Conservation (phyloP, 73 alveolate species). For the Paramecium pentaurelia region DNA sequence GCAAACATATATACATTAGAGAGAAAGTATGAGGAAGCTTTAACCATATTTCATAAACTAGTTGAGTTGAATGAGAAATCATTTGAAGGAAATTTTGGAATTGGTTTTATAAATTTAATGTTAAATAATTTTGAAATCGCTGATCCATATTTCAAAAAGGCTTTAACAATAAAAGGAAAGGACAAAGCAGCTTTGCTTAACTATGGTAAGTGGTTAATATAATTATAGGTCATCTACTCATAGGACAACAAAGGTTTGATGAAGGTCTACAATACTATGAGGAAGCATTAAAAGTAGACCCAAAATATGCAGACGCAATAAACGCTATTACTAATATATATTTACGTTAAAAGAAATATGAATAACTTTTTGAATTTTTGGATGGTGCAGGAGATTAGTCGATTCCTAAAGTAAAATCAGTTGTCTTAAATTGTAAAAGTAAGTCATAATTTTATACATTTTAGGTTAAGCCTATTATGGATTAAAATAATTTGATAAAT, state of each 20-base stretch:
- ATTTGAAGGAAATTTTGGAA: not conserved
- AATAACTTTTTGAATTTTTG: not conserved
- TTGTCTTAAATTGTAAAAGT: not conserved
- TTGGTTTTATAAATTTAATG: not conserved
- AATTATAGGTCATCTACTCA: not conserved
- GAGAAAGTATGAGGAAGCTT: not conserved
- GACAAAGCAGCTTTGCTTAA: not conserved
- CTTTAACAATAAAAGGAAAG: not conserved
- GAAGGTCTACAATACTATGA: not conserved
- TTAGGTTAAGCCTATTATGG: not conserved
- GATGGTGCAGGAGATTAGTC: not conserved
- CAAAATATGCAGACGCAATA: not conserved
- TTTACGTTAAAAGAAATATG: not conserved
- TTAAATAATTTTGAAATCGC: not conserved
- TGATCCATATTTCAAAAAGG: not conserved
- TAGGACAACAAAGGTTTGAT: not conserved
- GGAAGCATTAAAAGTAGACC: not conserved
- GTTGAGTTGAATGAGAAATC: not conserved
- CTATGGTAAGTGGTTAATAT: not conserved
- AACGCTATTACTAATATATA: not conserved
- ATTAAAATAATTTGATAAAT: not conserved
- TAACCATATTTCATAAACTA: not conserved
- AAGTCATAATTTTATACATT: not conserved
- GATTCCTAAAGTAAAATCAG: not conserved
- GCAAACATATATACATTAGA: not conserved